A percentile compares a stretch with the other conserved stretches of the same genome.
Evolutionary conservation across 2,329 filamentous ascomycete species (phyloP).

Genomic region (Cercospora beticola): DNA sequence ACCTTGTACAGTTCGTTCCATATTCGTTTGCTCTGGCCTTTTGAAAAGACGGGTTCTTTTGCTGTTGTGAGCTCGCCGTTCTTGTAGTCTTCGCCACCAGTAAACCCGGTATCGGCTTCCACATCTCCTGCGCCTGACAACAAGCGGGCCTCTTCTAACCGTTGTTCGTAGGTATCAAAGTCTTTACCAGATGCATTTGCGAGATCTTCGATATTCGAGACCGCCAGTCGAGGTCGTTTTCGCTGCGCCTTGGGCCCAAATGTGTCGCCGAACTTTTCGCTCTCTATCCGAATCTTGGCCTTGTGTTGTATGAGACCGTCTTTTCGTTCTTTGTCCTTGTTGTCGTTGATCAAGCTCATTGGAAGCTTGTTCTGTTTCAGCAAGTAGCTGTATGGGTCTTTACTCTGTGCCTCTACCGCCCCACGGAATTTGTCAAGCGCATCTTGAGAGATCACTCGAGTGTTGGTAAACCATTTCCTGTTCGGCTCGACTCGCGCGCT

Average conservation of each 20-base stretch:
- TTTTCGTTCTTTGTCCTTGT: slow-evolving; percentile 57
- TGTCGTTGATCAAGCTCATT: slow-evolving; percentile 88
- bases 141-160: slow-evolving; percentile 73
- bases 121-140: slow-evolving; percentile 60
- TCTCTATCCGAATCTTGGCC: slow-evolving; percentile 91
- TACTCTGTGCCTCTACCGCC: slow-evolving; percentile 85
- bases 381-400: slow-evolving; percentile 90
- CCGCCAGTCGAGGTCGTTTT: slow-evolving; percentile 86
- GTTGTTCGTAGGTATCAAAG: slow-evolving; percentile 78
- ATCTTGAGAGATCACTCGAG: slow-evolving; percentile 84
- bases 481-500: slow-evolving; percentile 90
- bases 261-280: slow-evolving; percentile 78
- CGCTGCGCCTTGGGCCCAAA: slow-evolving; percentile 93
- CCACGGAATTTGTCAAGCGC: slow-evolving; percentile 83
- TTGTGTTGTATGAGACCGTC: slow-evolving; percentile 90
- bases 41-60: slow-evolving; percentile 77
- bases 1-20: slow-evolving; percentile 95
- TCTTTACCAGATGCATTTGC: slow-evolving; percentile 76
- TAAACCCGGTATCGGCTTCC: slow-evolving; percentile 26
- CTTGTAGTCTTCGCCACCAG: slow-evolving; percentile 14
- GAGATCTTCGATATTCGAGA: slow-evolving; percentile 77
- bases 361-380: slow-evolving; percentile 96
- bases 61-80: slow-evolving; percentile 47
- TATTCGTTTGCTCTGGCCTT: slow-evolving; percentile 92
- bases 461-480: slow-evolving; percentile 97